These are phyloP conservation scores for Epichloe coenophiala DNA, from an alignment of 2,329 filamentous ascomycete species.

Conservation along the genomic window DNA sequence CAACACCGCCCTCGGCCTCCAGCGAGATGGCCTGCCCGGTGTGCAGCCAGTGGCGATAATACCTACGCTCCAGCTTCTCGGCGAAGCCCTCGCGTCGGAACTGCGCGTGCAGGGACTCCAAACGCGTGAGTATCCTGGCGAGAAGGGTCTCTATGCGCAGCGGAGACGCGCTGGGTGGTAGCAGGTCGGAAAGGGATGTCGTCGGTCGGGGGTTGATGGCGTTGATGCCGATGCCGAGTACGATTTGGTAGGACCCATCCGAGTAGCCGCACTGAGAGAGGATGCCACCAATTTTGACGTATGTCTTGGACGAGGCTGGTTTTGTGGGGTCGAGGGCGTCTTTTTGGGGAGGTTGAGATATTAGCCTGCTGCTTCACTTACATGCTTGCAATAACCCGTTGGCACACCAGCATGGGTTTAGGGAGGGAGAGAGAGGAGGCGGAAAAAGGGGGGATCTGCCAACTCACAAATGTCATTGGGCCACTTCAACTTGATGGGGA, in stretches of 20 bases:
- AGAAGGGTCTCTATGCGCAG: constrained; percentile 70
- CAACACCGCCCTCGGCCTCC: constrained; percentile 63
- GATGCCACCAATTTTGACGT: constrained; percentile 88
- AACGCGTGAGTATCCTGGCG: constrained; percentile 62
- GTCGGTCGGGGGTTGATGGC: constrained; percentile 73
- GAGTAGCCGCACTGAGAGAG: constrained; percentile 79
- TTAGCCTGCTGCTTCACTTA: neutral
- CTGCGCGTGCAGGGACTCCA: constrained; percentile 62
- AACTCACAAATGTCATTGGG: constrained; percentile 78
- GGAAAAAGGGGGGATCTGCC: no score
- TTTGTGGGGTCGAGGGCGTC: constrained; percentile 53
- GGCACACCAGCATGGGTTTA: neutral
- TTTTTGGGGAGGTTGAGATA: constrained; percentile 18
- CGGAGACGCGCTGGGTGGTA: constrained; percentile 35
- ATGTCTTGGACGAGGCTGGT: constrained; percentile 33
- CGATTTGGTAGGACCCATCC: constrained; percentile 64
- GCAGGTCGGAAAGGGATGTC: constrained; percentile 67
- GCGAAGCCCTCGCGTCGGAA: constrained; percentile 71
- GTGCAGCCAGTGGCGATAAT: constrained; percentile 81
- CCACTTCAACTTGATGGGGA: constrained; percentile 89
- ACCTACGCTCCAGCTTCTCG: constrained; percentile 54
- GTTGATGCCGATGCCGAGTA: constrained; percentile 81
- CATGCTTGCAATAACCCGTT: neutral
- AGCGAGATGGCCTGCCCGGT: constrained; percentile 58
- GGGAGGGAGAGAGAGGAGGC: no score